These are phyloP conservation scores for Umbilicus rupestris DNA, from an alignment of 164 flowering plant genomes.

Conservation along the genomic window DNA sequence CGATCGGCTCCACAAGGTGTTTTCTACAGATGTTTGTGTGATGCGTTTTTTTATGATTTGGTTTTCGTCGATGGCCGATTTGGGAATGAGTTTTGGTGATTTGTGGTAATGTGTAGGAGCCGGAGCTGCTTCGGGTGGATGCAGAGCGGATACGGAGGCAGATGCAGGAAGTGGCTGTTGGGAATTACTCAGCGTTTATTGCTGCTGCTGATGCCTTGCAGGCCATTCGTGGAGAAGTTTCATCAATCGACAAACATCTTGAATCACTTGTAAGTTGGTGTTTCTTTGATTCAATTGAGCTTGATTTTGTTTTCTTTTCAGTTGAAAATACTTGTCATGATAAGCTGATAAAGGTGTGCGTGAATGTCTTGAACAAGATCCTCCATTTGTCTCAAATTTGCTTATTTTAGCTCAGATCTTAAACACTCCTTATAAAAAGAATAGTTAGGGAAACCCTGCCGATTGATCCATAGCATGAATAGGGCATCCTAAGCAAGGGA, in stretches of 20 bases:
- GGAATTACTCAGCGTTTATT: conserved; percentile 87
- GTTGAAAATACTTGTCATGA: not conserved
- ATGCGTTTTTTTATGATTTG: not conserved
- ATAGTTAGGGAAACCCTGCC: not conserved
- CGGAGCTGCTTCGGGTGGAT: conserved; percentile 92
- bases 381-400: not conserved
- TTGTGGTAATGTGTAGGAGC: conserved; percentile 42
- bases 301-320: not conserved
- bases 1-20: conserved; percentile 94
- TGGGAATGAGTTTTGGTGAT: not conserved
- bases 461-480: not conserved
- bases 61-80: not conserved
- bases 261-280: conserved; percentile 56
- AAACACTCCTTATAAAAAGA: not conserved
- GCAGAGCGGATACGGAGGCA: conserved; percentile 87
- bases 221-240: conserved; percentile 63
- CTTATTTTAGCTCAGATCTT: not conserved
- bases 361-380: not conserved
- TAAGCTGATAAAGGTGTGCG: not conserved
- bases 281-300: not conserved
- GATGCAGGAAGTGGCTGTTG: conserved; percentile 97
- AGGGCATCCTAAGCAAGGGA: not conserved
- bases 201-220: conserved; percentile 86
- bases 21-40: not conserved
- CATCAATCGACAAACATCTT: conserved; percentile 73